These are phyloP conservation scores for Plasmodium malariae DNA, from an alignment of 169 alveolate species.

Conservation along the genomic window DNA sequence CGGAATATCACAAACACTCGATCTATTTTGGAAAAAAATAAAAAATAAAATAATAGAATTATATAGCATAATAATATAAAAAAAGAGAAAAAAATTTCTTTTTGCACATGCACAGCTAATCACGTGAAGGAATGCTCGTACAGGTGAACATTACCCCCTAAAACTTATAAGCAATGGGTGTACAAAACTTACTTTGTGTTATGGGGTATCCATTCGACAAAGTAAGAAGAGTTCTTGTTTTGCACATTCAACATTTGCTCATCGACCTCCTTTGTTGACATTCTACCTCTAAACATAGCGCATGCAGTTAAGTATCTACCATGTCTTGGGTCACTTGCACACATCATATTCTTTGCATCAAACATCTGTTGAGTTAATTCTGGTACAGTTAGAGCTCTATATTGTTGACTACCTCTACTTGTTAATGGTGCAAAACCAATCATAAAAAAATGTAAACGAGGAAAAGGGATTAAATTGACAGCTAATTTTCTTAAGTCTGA, in stretches of 20 bases:
- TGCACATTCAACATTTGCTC: constrained; percentile 99
- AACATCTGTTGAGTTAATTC: constrained; percentile 99
- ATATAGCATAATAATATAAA: no score
- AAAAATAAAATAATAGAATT: constrained; percentile 4
- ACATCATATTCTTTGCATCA: constrained; percentile 99
- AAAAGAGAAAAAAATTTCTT: no score
- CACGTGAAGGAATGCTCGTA: no score
- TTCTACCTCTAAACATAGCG: constrained; percentile 99
- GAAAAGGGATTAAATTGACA: constrained; percentile 98
- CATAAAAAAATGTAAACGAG: constrained; percentile 98
- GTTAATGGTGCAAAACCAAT: constrained; percentile 99
- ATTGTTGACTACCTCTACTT: constrained; percentile 98
- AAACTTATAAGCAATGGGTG: no score
- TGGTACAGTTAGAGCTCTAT: constrained; percentile 98
- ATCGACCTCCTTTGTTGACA: constrained; percentile 99
- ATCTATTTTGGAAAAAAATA: constrained; percentile 76
- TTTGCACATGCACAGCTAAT: no score
- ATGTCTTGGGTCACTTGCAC: constrained; percentile 99
- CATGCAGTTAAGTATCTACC: constrained; percentile 99
- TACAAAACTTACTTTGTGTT: constrained; percentile 89
- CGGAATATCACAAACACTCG: constrained; percentile 98
- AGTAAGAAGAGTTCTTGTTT: constrained; percentile 97
- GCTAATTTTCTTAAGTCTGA: constrained; percentile 96
- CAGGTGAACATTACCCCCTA: no score
- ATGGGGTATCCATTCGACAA: constrained; percentile 99